phyloP scores from a whole-genome alignment of 805 yeast genomes.

The Hanseniaspora clermontiae region DNA sequence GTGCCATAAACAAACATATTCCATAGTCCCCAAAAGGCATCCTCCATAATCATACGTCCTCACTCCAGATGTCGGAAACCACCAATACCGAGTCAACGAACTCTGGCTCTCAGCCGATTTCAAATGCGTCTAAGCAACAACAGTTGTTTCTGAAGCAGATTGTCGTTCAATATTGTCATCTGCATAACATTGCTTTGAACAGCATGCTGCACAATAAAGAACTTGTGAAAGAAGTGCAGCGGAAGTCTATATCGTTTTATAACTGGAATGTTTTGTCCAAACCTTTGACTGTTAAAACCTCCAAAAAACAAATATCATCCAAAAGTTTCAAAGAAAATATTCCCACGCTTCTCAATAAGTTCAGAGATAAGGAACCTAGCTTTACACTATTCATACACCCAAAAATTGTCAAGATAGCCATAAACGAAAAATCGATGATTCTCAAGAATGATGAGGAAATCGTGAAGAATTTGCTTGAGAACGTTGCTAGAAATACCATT shows the following conservation, averaged over 20 bases:
- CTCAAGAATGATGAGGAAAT: constrained; percentile 7
- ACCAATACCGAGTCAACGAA: not conserved
- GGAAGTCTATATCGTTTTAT: constrained; percentile 7
- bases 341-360: not conserved
- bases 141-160: constrained; percentile 10
- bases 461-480: constrained; percentile 8
- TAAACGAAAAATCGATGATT: constrained; percentile 9
- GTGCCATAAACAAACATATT: too few species aligned
- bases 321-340: constrained; percentile 4
- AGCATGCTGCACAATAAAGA: constrained; percentile 8
- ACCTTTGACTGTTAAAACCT: constrained; percentile 6
- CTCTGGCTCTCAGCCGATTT: not conserved
- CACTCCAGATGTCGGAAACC: not conserved
- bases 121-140: constrained; percentile 3
- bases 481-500: constrained; percentile 7
- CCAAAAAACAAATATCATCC: constrained; percentile 4
- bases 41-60: too few species aligned
- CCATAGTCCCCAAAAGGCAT: too few species aligned
- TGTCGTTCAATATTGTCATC: constrained; percentile 5
- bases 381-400: constrained; percentile 5
- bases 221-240: constrained; percentile 4
- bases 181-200: constrained; percentile 2
- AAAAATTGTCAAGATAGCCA: constrained; percentile 8
- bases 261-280: constrained; percentile 12
- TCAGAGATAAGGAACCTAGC: constrained; percentile 11